A percentile compares a stretch with the other conserved stretches of the same genome.
Conservation (phyloP, 495 filamentous ascomycete genomes). For the Aspergillus sclerotioniger region DNA sequence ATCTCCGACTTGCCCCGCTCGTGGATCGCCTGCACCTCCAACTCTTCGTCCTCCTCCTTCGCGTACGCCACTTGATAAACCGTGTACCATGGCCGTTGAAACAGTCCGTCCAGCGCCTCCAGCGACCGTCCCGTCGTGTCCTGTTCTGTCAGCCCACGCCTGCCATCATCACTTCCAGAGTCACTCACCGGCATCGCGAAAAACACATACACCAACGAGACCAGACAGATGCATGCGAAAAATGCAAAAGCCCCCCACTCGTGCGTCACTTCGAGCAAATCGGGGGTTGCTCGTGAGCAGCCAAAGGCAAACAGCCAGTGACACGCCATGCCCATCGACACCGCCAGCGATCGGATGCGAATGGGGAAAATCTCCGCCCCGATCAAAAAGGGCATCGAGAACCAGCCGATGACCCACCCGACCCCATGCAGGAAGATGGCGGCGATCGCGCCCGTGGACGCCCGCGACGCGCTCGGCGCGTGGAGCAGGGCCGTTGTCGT, state of each 20-base stretch:
- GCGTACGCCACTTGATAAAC: slow-evolving; percentile 21
- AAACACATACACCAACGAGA: slow-evolving; percentile 24
- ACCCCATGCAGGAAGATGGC: slow-evolving; percentile 56
- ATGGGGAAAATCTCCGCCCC: slow-evolving; percentile 66
- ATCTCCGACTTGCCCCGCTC: not conserved
- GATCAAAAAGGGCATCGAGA: slow-evolving; percentile 63
- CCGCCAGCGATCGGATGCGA: slow-evolving; percentile 25
- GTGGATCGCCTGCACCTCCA: not conserved
- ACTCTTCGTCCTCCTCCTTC: not conserved
- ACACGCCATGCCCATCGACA: slow-evolving; percentile 36
- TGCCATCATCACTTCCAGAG: not conserved
- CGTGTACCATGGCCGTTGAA: slow-evolving; percentile 26
- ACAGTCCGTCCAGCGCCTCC: slow-evolving; percentile 19
- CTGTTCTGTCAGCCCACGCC: not conserved
- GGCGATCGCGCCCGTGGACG: slow-evolving; percentile 50
- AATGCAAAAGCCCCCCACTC: slow-evolving; percentile 28
- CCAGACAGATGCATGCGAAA: slow-evolving; percentile 20
- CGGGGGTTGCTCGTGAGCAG: slow-evolving; percentile 44
- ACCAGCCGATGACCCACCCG: slow-evolving; percentile 66
- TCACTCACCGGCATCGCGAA: slow-evolving; percentile 27
- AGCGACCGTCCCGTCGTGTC: slow-evolving; percentile 26
- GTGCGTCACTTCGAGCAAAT: slow-evolving; percentile 32
- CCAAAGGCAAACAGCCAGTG: slow-evolving; percentile 66
- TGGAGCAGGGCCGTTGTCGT: slow-evolving; percentile 11
- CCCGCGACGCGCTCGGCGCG: slow-evolving; percentile 16